Base-by-base conservation (phyloP, 345 rosid genomes). In the Eucalyptus sp. region DNA sequence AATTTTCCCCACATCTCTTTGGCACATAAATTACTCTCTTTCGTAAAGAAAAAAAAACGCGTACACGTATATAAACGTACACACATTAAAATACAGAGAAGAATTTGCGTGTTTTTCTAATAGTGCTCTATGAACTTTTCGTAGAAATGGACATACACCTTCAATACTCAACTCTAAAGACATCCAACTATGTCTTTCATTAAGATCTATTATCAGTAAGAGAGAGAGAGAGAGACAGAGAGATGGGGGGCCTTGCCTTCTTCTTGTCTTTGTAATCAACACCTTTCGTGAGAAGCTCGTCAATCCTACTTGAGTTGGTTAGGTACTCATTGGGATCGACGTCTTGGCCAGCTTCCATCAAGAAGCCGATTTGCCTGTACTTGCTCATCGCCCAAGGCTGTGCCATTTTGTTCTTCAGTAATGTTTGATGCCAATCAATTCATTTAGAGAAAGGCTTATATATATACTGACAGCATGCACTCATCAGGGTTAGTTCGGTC, bases 231-330 rank as follows among this genome's bases (percentile, higher is more conserved):
- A 12, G 17, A 5, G 68, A 27, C 33, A 13, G 31, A 14, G 15
- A 41, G 41, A 41, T 2, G 9, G 7, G 9, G 18, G 41, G 22
- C 2, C 79, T 66, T 66, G 79, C 79, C 79, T n/a, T 66, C 41
- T 14, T 31, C 79, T 66, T 66, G 2, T 31, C 41, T 66, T 0
- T 66, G 79, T 66, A 66, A 66, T 1, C 10, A 31, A 66, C 79
- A 18, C 79, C 79, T 2, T 0, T 0, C 0, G 0, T 0, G 71
- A 66, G 79, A 66, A 66, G 79, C 0, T 1, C 0, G 0, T 31
- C 0, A 9, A 31, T 66, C 79, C 10, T n/a, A 0, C 0, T 1
- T 4, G 10, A 1, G 41, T 66, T 1, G 1, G 3, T 4, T 15
- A 7, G 41, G 76, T 66, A 66, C 18, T 64, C 76, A 64, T 7